These are phyloP conservation scores for Trypanosoma scelopori DNA, from an alignment of 208 protist genomes.

Conservation along the genomic window DNA sequence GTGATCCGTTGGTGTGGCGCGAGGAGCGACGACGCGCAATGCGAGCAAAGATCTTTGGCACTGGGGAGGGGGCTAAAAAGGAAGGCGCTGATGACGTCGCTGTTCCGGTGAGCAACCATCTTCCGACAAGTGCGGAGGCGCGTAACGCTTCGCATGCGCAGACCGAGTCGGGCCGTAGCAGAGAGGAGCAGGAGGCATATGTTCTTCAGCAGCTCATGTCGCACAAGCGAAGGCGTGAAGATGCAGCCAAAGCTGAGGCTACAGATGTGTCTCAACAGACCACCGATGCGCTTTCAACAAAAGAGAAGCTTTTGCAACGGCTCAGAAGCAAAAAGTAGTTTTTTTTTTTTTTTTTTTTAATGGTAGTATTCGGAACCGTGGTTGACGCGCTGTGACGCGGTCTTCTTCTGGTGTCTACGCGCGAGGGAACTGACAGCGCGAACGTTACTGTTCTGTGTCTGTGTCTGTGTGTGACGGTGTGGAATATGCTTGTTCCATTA, in stretches of 20 bases:
- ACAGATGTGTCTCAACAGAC: neutral
- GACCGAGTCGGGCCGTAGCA: neutral
- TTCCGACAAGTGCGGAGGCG: neutral
- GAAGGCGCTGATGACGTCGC: neutral
- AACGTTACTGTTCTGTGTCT: too few species aligned
- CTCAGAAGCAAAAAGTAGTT: conserved; percentile 33
- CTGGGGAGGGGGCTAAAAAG: neutral
- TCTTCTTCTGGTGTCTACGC: too few species aligned
- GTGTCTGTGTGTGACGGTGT: too few species aligned
- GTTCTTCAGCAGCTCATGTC: conserved; percentile 68
- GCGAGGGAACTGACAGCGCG: neutral
- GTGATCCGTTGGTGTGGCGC: conserved; percentile 65
- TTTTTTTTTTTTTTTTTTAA: neutral
- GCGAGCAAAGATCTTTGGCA: conserved; percentile 66
- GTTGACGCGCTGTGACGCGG: too few species aligned
- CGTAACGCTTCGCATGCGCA: neutral
- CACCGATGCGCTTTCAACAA: conserved; percentile 35
- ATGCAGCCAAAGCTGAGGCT: conserved; percentile 15
- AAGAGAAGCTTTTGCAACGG: conserved; percentile 61
- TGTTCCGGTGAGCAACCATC: neutral
- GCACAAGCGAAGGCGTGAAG: conserved; percentile 57
- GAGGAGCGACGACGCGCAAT: conserved; percentile 76
- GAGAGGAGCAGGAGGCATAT: conserved; percentile 43
- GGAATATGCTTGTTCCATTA: too few species aligned
- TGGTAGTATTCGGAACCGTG: too few species aligned